Base-by-base conservation (phyloP, 306 rosid genomes). In the Ochetophila trinervis region DNA sequence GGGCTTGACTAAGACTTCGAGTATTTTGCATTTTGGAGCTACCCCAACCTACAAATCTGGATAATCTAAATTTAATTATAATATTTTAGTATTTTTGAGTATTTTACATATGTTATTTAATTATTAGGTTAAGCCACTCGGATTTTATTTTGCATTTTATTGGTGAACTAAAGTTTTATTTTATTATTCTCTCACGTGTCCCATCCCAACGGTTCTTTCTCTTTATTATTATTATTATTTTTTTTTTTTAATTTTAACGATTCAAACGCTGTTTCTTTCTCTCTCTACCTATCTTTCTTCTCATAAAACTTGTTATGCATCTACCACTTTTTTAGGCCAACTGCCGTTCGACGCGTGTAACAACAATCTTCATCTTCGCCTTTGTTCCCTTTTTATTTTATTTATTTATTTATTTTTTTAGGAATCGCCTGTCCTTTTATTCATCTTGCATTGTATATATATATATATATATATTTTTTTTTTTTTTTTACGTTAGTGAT, bases 191-290 rank as follows among this genome's bases (percentile, higher is more conserved):
- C 65, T 66, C 88, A 63, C 79, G 82, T 79, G 92, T 27, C 36
- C 40, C 70, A 19, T 11, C 63, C 24, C 75, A 81, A 77, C 85
- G 80, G 72, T 2, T 71, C 75, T 67, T 55, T 66, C 52, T 71
- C 65, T 3, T 14, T 60, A 30, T 42, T 42, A n/a, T 9, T 57
- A 36, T 24, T 0, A 35, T 5, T 18, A 8, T 30, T 7, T 17
- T 62, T 37, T 14, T 16, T 18, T 3, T 49, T 17, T 18, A 13
- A 17, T 1, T 58, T 36, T 18, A 72, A 56, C 72, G 69, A 62
- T 62, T 79, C 71, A 63, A 70, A 42, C 63, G 7, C 53, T 8
- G 27, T 49, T 51, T 12, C 52, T 52, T 14, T 5, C 53, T 16
- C 24, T 58, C 37, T 62, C 47, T 51, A 49, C 49, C 2, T 55